Conservation (phyloP, 164 flowering plant species). For the Stephania japonica region DNA sequence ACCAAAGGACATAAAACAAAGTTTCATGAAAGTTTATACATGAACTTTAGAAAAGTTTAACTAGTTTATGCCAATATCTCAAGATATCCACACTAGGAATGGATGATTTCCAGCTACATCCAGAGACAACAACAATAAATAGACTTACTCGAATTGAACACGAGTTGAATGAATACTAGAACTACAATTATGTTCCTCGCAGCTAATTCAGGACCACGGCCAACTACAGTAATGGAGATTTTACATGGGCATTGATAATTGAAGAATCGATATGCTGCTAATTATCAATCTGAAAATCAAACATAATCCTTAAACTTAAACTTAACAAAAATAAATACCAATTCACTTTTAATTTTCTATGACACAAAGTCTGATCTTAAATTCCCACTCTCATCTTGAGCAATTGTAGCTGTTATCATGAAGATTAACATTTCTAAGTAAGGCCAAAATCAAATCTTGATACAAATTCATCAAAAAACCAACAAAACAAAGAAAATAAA, state of each 20-base stretch:
- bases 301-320: not conserved
- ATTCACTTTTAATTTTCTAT: too few relatives aligned
- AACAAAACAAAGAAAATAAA: not conserved
- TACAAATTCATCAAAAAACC: not conserved
- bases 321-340: too few relatives aligned
- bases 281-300: not conserved
- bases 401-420: not conserved
- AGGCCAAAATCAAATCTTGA: not conserved
- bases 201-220: not conserved
- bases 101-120: not conserved
- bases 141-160: too few relatives aligned
- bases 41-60: not conserved
- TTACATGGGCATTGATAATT: not conserved
- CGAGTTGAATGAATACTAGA: not conserved
- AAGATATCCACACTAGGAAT: not conserved
- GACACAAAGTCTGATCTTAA: too few relatives aligned
- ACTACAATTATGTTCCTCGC: not conserved
- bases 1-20: not conserved
- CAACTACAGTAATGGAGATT: not conserved
- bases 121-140: too few relatives aligned
- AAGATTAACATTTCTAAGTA: not conserved
- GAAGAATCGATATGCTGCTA: not conserved
- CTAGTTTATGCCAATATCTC: not conserved
- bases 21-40: not conserved
- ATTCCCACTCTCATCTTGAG: not conserved